A percentile compares a stretch with the other conserved stretches of the same genome.
These are phyloP conservation scores for Nakazawaea wyomingensis DNA, from an alignment of 805 yeast species.

Conservation along the genomic window DNA sequence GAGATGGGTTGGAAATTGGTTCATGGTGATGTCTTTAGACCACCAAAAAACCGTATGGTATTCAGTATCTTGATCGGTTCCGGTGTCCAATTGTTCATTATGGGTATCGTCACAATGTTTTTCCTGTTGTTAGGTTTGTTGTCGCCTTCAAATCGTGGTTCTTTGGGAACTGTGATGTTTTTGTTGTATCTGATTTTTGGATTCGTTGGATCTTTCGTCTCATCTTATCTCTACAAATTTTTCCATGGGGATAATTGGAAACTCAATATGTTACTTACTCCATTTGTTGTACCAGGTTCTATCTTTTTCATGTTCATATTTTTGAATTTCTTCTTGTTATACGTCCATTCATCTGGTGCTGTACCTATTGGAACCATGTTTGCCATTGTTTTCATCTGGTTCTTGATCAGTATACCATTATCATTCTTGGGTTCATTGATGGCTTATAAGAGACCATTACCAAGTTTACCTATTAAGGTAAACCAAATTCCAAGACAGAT, in stretches of 20 bases:
- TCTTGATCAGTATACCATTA: conserved; percentile 76
- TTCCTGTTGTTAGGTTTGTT: conserved; percentile 87
- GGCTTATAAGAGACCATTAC: conserved; percentile 53
- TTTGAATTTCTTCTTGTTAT: conserved; percentile 77
- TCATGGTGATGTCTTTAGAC: conserved; percentile 91
- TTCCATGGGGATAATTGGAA: conserved; percentile 94
- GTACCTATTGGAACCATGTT: conserved; percentile 88
- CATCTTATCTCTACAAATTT: conserved; percentile 79
- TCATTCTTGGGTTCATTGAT: conserved; percentile 78
- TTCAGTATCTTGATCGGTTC: conserved; percentile 82
- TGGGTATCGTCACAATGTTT: conserved; percentile 65
- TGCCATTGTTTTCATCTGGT: conserved; percentile 81
- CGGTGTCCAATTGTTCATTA: conserved; percentile 78
- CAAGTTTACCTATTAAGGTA: conserved; percentile 67
- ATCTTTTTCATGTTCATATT: conserved; percentile 59
- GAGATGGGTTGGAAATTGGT: conserved; percentile 97
- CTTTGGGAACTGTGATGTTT: conserved; percentile 86
- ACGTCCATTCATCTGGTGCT: conserved; percentile 84
- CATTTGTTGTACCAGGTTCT: conserved; percentile 77
- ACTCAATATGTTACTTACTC: conserved; percentile 75
- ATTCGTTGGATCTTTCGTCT: conserved; percentile 78
- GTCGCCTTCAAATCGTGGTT: conserved; percentile 93
- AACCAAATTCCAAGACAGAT: conserved; percentile 96
- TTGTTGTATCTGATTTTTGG: conserved; percentile 79
- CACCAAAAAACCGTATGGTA: conserved; percentile 66